Percentiles rank a stretch among this genome's conserved stretches.
These are phyloP conservation scores for Grosmannia huntii DNA, from an alignment of 2,329 filamentous ascomycete genomes.

Conservation along the genomic window DNA sequence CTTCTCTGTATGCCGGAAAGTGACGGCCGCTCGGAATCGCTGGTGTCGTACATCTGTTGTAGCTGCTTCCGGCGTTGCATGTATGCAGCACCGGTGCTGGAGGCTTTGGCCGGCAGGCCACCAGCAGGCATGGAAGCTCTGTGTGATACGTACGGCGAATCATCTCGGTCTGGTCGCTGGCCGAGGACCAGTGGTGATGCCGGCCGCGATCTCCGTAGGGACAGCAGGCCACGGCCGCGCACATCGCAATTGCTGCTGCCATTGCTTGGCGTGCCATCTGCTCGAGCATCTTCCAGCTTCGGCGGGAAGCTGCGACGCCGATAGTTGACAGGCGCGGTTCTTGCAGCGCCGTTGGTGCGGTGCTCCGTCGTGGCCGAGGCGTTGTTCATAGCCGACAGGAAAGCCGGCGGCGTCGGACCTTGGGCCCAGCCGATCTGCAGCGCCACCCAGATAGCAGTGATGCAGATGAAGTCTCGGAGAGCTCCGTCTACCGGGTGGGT, in stretches of 20 bases:
- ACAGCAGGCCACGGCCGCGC: slow-evolving; percentile 7
- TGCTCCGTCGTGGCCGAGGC: background rate
- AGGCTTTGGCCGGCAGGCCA: slow-evolving; percentile 24
- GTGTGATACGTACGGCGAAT: slow-evolving; percentile 3
- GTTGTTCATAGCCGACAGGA: background rate
- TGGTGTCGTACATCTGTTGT: slow-evolving; percentile 14
- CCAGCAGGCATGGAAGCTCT: background rate
- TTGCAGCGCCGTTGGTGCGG: background rate
- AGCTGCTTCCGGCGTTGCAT: slow-evolving; percentile 25
- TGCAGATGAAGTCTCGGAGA: slow-evolving; percentile 34
- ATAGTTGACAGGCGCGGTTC: background rate
- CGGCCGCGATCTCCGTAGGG: background rate
- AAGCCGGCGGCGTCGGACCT: background rate
- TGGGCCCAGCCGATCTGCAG: slow-evolving; percentile 28
- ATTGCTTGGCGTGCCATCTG: background rate
- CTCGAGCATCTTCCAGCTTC: background rate
- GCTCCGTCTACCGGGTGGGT: slow-evolving; percentile 27
- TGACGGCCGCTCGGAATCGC: slow-evolving; percentile 10
- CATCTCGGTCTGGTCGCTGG: slow-evolving; percentile 1
- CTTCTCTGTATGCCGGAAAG: background rate
- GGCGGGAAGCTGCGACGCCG: background rate
- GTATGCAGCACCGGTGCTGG: slow-evolving; percentile 34
- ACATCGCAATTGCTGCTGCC: background rate
- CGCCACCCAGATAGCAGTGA: slow-evolving; percentile 39
- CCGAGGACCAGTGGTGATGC: background rate